Conservation (phyloP, 768 basidiomycete genomes). For the Phanerodontia chrysosporium region DNA sequence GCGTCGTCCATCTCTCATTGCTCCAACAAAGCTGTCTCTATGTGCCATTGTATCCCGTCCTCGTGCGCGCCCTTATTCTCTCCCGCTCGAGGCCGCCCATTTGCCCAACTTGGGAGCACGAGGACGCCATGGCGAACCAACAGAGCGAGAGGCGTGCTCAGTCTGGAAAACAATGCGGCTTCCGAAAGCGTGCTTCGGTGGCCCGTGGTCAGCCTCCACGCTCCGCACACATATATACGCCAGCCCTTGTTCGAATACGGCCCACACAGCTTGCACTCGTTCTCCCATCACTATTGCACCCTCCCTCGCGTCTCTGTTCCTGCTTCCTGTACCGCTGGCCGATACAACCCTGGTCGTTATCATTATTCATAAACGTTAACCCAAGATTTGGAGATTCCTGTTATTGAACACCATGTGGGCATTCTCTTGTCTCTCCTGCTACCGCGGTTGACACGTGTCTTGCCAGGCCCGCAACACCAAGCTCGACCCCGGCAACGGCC, state of each 20-base stretch:
- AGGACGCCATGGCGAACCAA: no score
- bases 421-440: neutral
- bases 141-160: neutral
- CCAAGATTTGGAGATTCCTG: neutral
- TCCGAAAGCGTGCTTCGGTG: neutral
- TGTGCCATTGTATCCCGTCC: neutral
- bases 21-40: neutral
- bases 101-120: neutral
- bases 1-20: no score
- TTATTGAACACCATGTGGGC: neutral
- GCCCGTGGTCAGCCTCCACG: neutral
- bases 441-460: neutral
- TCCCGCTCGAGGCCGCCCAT: neutral
- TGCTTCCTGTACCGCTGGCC: neutral
- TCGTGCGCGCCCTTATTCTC: neutral
- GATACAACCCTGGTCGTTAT: neutral
- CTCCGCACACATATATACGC: neutral
- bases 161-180: neutral
- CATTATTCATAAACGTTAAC: neutral
- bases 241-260: neutral
- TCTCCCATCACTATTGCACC: neutral
- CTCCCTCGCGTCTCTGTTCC: neutral
- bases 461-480: neutral
- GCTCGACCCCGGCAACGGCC: neutral
- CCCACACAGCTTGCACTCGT: neutral